Evolutionary conservation across 2,329 filamentous ascomycete species (phyloP), one percentile per base, ranked within the genome.

Genomic region (Coniochaeta prunicola): DNA sequence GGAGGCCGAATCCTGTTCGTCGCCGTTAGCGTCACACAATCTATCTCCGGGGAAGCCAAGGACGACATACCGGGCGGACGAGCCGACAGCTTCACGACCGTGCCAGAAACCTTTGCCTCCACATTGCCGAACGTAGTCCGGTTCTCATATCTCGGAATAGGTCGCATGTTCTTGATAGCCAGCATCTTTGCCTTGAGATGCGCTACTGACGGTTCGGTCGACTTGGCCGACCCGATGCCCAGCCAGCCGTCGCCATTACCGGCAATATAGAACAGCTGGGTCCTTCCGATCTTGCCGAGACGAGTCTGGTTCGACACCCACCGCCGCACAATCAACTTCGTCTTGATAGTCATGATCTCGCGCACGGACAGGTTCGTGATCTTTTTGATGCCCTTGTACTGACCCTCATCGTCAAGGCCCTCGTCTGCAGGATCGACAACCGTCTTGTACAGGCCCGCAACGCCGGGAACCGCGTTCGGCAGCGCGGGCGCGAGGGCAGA

Each of bases 121-220:
- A 96, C 83, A 63, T 92, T 85, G 59, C 94, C 94, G 75, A 83
- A 97, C 57, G 96, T 94, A 13, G 94, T 99, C 62, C 94, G 81
- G 67, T 91, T 82, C 79, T 99, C 94, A 71, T 97, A 99, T 59
- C 93, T 82, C 56, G 86, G 85, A 59, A 99, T 85, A n/a, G 94
- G 92, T 77, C 86, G 85, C 90, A 99, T 92, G 78, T 94, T 97
- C 69, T 89, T 82, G 66, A 97, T 90, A 26, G 94, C 93, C 64
- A 88, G 81, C 76, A 92, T 85, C 73, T 83, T 85, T 50, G 92
- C 89, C 76, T 96, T 91, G 63, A 81, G 76, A 40, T 76, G 72
- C 0, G 90, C 91, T 60, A 90, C 85, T 33, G 80, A 76, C 1
- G 78, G 68, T 73, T 97, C 92, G 30, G 87, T 85, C 10, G 89